Evolutionary conservation across 2,329 filamentous ascomycete species (phyloP).

Genomic region (Alternaria conjuncta): DNA sequence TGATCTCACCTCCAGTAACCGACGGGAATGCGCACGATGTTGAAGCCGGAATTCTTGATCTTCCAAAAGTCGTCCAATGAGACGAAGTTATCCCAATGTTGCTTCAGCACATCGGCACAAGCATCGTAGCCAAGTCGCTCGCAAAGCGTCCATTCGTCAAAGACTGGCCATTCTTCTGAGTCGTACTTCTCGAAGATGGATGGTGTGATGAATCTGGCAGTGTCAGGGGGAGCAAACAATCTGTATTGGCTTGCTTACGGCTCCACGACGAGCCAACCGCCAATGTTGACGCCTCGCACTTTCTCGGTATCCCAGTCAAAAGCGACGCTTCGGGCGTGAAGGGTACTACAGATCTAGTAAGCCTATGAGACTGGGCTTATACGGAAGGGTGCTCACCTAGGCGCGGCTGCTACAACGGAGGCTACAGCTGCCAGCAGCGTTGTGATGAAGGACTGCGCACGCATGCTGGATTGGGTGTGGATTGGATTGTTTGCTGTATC

Average conservation of each 20-base stretch:
- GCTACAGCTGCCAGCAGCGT: conserved; percentile 14
- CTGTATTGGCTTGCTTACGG: conserved; percentile 18
- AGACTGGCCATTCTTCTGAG: conserved; percentile 40
- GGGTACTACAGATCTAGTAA: background rate
- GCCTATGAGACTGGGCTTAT: background rate
- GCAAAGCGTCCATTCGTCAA: conserved; percentile 60
- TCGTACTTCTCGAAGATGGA: conserved; percentile 56
- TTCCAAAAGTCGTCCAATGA: conserved; percentile 60
- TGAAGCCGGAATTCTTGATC: conserved; percentile 63
- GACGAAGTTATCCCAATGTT: conserved; percentile 61
- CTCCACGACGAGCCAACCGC: conserved; percentile 46
- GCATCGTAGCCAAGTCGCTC: conserved; percentile 56
- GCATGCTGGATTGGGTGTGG: conserved; percentile 14
- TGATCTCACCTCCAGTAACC: conserved; percentile 62
- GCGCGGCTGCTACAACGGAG: conserved; percentile 21
- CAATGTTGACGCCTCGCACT: conserved; percentile 45
- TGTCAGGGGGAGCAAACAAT: conserved; percentile 5
- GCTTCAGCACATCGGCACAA: conserved; percentile 52
- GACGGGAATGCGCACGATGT: conserved; percentile 65
- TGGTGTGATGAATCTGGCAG: conserved; percentile 60
- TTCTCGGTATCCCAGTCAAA: conserved; percentile 54
- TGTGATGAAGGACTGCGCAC: conserved; percentile 7
- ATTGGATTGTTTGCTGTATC: background rate
- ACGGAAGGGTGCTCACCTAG: conserved; percentile 16
- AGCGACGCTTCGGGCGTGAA: conserved; percentile 22